Percentiles rank a stretch among this genome's conserved stretches.
Evolutionary conservation across 805 yeast genomes (phyloP).

Genomic region (Jamesozyma rosinii): DNA sequence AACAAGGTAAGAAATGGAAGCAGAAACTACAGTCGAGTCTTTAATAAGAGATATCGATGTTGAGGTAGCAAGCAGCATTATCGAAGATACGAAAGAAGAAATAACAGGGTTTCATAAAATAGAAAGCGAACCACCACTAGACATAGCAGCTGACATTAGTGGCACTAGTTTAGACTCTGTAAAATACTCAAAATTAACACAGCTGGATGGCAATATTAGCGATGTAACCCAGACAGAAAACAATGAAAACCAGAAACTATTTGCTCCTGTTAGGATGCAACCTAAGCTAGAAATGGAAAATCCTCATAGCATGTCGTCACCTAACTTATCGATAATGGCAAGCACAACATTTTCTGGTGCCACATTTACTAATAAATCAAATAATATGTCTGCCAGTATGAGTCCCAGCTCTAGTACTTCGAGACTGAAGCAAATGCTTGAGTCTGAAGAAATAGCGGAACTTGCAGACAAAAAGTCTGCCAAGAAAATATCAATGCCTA

Average conservation of each 20-base stretch:
- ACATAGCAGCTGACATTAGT: background rate
- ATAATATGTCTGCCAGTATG: background rate
- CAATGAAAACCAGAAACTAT: background rate
- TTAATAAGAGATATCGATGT: conserved; percentile 6
- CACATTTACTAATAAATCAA: conserved; percentile 1
- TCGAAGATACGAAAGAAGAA: background rate
- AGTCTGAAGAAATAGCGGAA: conserved; percentile 6
- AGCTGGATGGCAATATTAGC: background rate
- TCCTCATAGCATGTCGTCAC: background rate
- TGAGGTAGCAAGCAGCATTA: background rate
- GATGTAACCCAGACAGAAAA: conserved; percentile 1
- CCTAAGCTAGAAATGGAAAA: background rate
- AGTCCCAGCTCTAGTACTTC: conserved; percentile 4
- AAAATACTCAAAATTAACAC: background rate
- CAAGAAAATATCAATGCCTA: conserved; percentile 3
- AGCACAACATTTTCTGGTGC: conserved; percentile 3
- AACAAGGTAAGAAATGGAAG: conserved; percentile 4
- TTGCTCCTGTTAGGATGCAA: background rate
- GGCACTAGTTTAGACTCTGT: background rate
- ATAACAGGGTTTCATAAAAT: background rate
- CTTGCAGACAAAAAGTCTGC: background rate
- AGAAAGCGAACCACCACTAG: conserved; percentile 1
- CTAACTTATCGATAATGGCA: background rate
- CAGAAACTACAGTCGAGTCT: conserved; percentile 21
- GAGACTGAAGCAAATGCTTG: conserved; percentile 15